Base-by-base conservation (phyloP, 192 early-diverging fungal species). In the Phycomyces nitens region DNA sequence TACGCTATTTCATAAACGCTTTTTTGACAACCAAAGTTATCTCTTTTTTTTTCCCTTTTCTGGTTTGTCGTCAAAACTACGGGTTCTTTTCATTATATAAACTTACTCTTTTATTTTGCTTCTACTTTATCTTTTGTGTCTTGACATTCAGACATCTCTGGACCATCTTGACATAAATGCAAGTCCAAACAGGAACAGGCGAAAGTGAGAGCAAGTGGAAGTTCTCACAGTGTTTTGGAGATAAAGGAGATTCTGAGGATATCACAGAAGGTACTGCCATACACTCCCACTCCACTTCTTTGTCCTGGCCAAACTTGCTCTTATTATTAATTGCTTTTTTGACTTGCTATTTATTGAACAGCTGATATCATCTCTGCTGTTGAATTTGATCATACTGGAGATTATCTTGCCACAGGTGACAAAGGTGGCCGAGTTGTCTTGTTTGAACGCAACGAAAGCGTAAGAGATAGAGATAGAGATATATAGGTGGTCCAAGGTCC, bases 351-450 rank as follows among this genome's bases (percentile, higher is more conserved):
- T n/a, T 47, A 18, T 18, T 47, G 15, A 39, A 34, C 22, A 99
- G 96, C 96, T 63, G 96, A 99, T 79, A 99, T 99, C 56, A 99
- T 99, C 60, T 96, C 95, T 58, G 92, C 95, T 10, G 96, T 99
- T 10, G 96, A 99, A 77, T 99, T 99, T 77, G 94, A 99, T 78
- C 88, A 92, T 24, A 94, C 94, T 26, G 96, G 96, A 52, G 92
- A 97, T 73, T 99, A 93, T 66, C 81, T 99, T 51, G 96, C 95
- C 9, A 99, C 96, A 21, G 96, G 96, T 47, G 96, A 99, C 75
- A 94, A 94, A 69, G 96, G 96, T 40, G 96, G 96, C 1, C 87
- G 96, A 54, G 93, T 99, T 0, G 96, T 99, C n/a, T 79, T 99
- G 54, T 99, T 99, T 79, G 96, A 99, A 73, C 81, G 96, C 59